Base-by-base conservation (phyloP, 2,329 filamentous ascomycete species). In the Botrytis aclada region DNA sequence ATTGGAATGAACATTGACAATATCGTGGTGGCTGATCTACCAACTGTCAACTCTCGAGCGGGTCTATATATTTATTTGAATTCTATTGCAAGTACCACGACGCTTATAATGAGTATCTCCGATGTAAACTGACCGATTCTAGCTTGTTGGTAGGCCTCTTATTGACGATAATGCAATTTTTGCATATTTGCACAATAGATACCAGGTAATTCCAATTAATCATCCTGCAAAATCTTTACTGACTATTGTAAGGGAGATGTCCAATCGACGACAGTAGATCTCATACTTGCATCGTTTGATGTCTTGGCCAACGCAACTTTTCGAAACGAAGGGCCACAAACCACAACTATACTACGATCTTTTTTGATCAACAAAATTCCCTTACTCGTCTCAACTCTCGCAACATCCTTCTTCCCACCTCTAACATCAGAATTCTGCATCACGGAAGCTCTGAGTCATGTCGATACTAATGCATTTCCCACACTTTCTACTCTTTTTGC, bases 201-300 rank as follows among this genome's bases (percentile, higher is more conserved):
- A 97, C 80, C 91, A 92, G 82, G 92, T 93, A 83, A 76, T 83
- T 47, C n/a, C 41, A 34, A 22, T 18, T 16, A 56, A 10, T 8
- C 58, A 10, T 37, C 16, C n/a, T 29, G 16, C 16, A 60, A 45
- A n/a, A 12, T 34, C 37, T 69, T 37, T 8, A 39, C 74, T 70
- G 84, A 63, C 85, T 70, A 25, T 2, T 16, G 18, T 7, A 71
- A 94, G 88, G 92, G 92, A 56, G 92, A 97, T 78, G 87, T 92
- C 60, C 92, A 95, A 81, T 87, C 88, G 20, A 90, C 94, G 62
- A 89, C 93, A 0, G 89, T 94, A 71, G 94, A 98, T 78, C 85
- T 98, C 2, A 92, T 98, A 60, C 88, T 95, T 16, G 93, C 94
- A 1, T 91, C 94, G 0, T 98, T 99, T 79, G 95, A 98, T 78